Evolutionary conservation across 768 basidiomycete species (phyloP).

Genomic region (Agrocybe chaxingu): DNA sequence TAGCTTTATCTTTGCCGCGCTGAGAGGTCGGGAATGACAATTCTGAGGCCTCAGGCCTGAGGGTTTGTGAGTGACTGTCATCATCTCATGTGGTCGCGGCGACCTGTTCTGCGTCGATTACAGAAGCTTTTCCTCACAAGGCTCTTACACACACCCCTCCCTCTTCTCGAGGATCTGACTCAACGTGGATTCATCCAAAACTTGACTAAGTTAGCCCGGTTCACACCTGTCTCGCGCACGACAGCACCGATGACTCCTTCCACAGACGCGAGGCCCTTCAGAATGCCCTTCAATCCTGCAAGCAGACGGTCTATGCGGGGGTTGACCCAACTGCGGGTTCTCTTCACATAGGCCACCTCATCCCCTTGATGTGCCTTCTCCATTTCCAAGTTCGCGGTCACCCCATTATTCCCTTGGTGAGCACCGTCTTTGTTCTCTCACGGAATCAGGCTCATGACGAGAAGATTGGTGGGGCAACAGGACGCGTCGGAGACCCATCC

Average conservation of each 20-base stretch:
- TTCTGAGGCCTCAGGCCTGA: too few relatives aligned
- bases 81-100: slow-evolving; percentile 17
- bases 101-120: slow-evolving; percentile 5
- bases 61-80: not conserved
- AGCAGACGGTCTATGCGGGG: slow-evolving; percentile 75
- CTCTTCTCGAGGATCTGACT: slow-evolving; percentile 39
- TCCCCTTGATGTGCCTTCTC: slow-evolving; percentile 81
- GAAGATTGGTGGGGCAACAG: slow-evolving; percentile 95
- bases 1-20: too few relatives aligned
- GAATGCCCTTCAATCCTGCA: slow-evolving; percentile 30
- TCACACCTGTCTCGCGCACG: not conserved
- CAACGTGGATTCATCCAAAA: slow-evolving; percentile 47
- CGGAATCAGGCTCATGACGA: not conserved
- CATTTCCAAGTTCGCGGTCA: slow-evolving; percentile 91
- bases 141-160: slow-evolving; percentile 11
- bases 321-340: slow-evolving; percentile 90
- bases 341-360: slow-evolving; percentile 90
- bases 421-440: slow-evolving; percentile 22
- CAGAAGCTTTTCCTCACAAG: not conserved
- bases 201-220: slow-evolving; percentile 35
- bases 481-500: slow-evolving; percentile 95
- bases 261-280: slow-evolving; percentile 39
- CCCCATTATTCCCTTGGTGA: slow-evolving; percentile 76
- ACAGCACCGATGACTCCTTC: too few relatives aligned
- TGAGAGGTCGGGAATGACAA: too few relatives aligned